phyloP scores from a whole-genome alignment of 2,329 filamentous ascomycete species.

The Akanthomyces lecanii region DNA sequence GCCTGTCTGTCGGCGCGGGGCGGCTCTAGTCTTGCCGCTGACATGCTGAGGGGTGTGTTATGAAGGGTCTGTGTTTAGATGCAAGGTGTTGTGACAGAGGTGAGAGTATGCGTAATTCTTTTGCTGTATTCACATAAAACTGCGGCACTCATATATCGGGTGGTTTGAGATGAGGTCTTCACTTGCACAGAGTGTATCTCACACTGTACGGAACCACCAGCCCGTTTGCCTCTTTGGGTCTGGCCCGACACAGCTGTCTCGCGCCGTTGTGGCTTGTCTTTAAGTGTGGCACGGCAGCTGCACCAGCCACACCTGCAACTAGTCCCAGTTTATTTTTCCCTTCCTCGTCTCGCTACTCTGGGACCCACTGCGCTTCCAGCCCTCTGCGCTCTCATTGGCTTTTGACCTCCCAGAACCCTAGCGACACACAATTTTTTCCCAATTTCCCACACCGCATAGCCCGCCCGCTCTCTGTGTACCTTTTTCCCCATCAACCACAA shows the following conservation, averaged over 20 bases:
- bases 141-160: background rate
- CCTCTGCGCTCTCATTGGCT: conserved; percentile 30
- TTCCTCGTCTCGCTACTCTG: background rate
- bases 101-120: background rate
- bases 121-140: background rate
- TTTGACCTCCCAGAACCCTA: conserved; percentile 33
- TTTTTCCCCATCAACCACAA: conserved; percentile 26
- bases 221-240: conserved; percentile 2
- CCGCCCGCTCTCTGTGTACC: conserved; percentile 18
- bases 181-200: background rate
- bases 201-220: background rate
- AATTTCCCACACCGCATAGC: conserved; percentile 26
- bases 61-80: background rate
- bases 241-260: background rate
- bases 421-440: conserved; percentile 38
- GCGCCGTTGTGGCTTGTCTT: background rate
- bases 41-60: conserved; percentile 25
- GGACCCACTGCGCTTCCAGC: background rate
- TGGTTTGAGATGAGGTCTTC: background rate
- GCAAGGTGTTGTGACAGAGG: background rate
- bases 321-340: background rate
- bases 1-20: conserved; percentile 22
- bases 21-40: conserved; percentile 39
- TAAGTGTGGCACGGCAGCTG: background rate
- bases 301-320: conserved; percentile 7